Evolutionary conservation across 129 eudicot genomes (phyloP).

Genomic region (Dittrichia graveolens): DNA sequence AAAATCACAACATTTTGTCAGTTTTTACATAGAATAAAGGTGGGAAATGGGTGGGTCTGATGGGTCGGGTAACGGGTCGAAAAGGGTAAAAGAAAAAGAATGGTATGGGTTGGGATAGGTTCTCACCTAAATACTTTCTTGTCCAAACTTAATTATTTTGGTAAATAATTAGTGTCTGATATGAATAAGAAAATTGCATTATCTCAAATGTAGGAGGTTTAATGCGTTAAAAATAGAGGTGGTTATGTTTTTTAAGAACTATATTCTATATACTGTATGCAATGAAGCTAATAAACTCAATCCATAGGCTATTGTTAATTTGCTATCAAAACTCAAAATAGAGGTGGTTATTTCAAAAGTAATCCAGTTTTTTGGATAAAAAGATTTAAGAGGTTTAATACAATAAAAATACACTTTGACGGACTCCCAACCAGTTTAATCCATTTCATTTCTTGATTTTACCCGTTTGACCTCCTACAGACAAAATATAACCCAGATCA

Average conservation of each 20-base stretch:
- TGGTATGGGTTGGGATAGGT: background rate
- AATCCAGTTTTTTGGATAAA: background rate
- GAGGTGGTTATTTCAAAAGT: background rate
- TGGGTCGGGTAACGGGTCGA: background rate
- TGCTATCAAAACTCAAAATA: no score
- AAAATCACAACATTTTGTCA: background rate
- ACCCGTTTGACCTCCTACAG: background rate
- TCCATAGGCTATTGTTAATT: no score
- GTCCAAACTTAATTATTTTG: background rate
- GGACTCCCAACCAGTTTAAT: background rate
- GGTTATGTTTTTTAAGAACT: no score
- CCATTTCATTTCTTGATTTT: background rate
- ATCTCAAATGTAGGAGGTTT: no score
- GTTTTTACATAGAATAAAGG: background rate
- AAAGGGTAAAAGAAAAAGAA: constrained; percentile 3
- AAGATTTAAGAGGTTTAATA: background rate
- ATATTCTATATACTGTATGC: no score
- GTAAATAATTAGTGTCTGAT: no score
- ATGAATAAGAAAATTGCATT: no score
- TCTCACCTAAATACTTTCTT: background rate
- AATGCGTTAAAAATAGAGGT: no score
- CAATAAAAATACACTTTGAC: background rate
- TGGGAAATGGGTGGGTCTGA: background rate
- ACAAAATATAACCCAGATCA: background rate
- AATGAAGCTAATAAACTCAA: no score